Evolutionary conservation across 2,329 filamentous ascomycete genomes (phyloP), one percentile per base, ranked within the genome.

Genomic region (Aspergillus sp.): DNA sequence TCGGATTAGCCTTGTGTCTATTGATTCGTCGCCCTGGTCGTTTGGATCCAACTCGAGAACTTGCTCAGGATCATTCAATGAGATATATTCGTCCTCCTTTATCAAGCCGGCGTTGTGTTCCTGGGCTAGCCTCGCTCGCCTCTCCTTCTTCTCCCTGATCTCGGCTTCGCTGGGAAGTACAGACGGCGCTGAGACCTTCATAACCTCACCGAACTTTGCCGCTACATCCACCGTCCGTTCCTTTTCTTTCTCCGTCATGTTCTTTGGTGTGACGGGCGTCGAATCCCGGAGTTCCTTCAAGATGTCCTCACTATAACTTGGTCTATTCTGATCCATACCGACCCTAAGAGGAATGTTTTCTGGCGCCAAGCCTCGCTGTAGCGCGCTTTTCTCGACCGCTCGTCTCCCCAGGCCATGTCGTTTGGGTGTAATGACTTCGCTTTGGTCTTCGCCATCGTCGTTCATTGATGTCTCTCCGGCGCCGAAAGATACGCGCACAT

Each of bases 91-190:
- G 41, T 86, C 69, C 55, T 88, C 82, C 19, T 42, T 42, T 38
- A 80, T 76, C 0, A 88, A 88, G 6, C 48, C 49, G 27, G 49
- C 45, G 5, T 48, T 65, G 39, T 86, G 70, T 58, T 89, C 82
- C 45, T 81, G 76, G 0, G 89, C 90, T 7, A 94, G 67, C 1
- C 91, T 82, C n/a, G 85, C 85, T 10, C 91, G 80, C 2, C 93
- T 81, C 50, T 88, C 86, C 67, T 96, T 97, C 72, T 90, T 94
- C 68, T 94, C 90, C 29, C 79, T 79, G 43, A 97, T 94, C 61
- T 96, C 87, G 2, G 85, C 80, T 51, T 90, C 85, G 2, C 85
- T 89, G 3, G 91, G 82, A 52, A 96, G 89, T 4, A 73, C 58
- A 30, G 70, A 65, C 44, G 56, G 64, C 4, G 51, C 61, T 4